These are phyloP conservation scores for Daldinia bambusicola DNA, from an alignment of 495 filamentous ascomycete species.

Conservation along the genomic window DNA sequence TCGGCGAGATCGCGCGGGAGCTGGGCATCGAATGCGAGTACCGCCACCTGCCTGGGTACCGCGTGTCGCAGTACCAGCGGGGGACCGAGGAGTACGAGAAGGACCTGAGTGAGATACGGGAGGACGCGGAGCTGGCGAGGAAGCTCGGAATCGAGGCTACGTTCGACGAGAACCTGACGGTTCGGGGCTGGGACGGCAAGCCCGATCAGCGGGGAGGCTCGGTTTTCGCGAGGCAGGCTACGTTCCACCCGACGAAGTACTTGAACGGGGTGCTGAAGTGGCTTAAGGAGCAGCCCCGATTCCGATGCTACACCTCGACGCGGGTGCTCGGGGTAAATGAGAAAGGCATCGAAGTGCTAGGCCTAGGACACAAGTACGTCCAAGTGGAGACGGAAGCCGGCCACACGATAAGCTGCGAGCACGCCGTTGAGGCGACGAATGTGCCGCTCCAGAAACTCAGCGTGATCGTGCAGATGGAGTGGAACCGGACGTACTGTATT, in stretches of 20 bases:
- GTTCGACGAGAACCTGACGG: constrained; percentile 53
- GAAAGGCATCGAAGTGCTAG: constrained; percentile 52
- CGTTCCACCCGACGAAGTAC: constrained; percentile 69
- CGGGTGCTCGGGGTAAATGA: constrained; percentile 61
- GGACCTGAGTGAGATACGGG: constrained; percentile 51
- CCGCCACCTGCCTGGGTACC: constrained; percentile 57
- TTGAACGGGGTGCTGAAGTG: constrained; percentile 61
- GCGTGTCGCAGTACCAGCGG: constrained; percentile 51
- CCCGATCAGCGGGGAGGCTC: constrained; percentile 62
- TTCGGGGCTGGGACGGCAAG: constrained; percentile 59
- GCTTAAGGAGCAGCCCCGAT: constrained; percentile 61
- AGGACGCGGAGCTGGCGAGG: constrained; percentile 57
- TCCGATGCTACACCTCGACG: constrained; percentile 64
- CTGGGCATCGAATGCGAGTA: constrained; percentile 68
- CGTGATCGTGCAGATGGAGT: constrained; percentile 62
- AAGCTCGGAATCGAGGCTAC: constrained; percentile 55
- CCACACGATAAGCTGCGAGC: constrained; percentile 57
- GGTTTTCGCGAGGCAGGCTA: constrained; percentile 61
- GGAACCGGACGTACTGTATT: constrained; percentile 66
- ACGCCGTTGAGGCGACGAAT: constrained; percentile 65
- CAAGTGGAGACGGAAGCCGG: constrained; percentile 57
- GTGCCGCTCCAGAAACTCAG: constrained; percentile 66
- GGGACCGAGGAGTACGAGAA: constrained; percentile 52
- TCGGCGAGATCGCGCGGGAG: constrained; percentile 59
- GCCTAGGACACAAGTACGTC: constrained; percentile 53